Evolutionary conservation across 1,139 yeast genomes (phyloP), one percentile per base, ranked within the genome.

Genomic region (Candida frijolesensis): DNA sequence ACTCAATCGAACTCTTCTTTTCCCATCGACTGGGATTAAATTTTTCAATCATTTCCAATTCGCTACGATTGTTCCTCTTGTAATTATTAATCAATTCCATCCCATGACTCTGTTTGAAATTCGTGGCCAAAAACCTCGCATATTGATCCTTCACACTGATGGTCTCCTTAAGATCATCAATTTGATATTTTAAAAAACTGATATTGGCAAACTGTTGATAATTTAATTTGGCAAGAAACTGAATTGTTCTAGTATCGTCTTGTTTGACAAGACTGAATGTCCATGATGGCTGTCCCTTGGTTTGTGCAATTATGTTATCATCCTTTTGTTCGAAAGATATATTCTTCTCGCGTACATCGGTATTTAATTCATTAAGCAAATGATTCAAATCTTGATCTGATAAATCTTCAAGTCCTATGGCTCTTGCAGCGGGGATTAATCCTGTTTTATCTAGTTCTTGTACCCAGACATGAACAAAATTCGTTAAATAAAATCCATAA

Each of bases 21-120:
- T 49, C 49, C 70, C 70, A 66, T 43, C 47, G 42, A 3, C 8
- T 25, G 7, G 49, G 51, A 34, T 57, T 51, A 45, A 62, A 65
- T 30, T 58, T 58, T 9, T 58, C 60, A 16, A 64, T 54, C n/a
- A 52, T 42, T 19, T 50, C 48, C 8, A 49, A 25, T 15, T 59
- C 59, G 1, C 46, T 34, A 30, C 45, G 44, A 44, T 66, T 60
- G 45, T 59, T 65, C 44, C 55, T 59, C 11, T 52, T 50, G 55
- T 67, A 73, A 54, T 67, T 68, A 30, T 60, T 59, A 22, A 74
- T 60, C 48, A 72, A 59, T 48, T 70, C 73, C 19, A 63, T 59
- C 3, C 78, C 78, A 54, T 73, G 72, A 39, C 72, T 60, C 3
- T 70, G 67, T 49, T 64, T 66, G 55, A 72, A 71, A 59, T 74